A percentile compares a stretch with the other conserved stretches of the same genome.
phyloP scores from a whole-genome alignment of 306 rosid species.

The Cucurbita maxima region DNA sequence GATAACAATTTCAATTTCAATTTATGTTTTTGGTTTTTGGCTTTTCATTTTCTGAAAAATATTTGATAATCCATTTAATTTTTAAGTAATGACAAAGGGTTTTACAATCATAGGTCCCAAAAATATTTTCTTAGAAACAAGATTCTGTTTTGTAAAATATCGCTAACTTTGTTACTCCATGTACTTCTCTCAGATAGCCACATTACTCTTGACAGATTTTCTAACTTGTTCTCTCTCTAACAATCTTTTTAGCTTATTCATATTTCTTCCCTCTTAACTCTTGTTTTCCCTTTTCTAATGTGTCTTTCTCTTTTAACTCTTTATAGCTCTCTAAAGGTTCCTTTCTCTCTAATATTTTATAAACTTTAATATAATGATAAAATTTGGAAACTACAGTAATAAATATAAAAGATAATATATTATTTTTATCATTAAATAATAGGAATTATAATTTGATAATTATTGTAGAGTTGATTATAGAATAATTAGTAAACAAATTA shows the following conservation, averaged over 20 bases:
- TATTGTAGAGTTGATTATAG: not conserved
- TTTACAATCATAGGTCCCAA: not conserved
- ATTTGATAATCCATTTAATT: not conserved
- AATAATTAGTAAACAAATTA: not conserved
- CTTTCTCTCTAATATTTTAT: no score
- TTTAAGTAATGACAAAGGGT: not conserved
- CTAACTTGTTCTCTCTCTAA: not conserved
- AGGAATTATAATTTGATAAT: not conserved
- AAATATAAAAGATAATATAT: not conserved
- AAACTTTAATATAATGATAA: no score
- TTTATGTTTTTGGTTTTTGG: not conserved
- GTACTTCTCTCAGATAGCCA: not conserved
- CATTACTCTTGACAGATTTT: not conserved
- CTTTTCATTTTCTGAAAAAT: not conserved
- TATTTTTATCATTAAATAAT: not conserved
- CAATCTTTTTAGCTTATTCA: not conserved
- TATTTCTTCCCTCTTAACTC: no score
- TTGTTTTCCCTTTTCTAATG: no score
- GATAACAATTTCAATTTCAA: not conserved
- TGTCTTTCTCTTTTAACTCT: no score
- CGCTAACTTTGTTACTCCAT: not conserved
- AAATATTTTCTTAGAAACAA: not conserved
- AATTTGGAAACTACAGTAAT: no score
- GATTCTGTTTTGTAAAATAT: not conserved
- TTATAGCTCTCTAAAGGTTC: no score